Evolutionary conservation across 1,284 basidiomycete species (phyloP).

Genomic region (Tylopilus sp.): DNA sequence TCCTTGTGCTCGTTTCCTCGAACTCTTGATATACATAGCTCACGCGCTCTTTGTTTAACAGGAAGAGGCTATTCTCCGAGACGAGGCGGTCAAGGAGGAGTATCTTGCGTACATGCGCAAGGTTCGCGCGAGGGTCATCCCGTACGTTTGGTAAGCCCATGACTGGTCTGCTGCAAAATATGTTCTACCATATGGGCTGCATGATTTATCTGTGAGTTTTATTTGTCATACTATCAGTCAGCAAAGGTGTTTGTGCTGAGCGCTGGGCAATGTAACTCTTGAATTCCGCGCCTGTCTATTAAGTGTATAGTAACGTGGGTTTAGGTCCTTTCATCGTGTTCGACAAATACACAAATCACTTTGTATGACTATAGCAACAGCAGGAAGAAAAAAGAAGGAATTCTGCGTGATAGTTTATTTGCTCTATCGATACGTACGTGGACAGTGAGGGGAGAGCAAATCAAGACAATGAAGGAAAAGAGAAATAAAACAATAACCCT

Average conservation of each 20-base stretch:
- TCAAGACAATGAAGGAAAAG: not conserved
- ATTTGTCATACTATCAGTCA: too few relatives aligned
- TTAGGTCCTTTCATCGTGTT: constrained; percentile 7
- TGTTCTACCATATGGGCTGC: too few relatives aligned
- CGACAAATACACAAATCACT: not conserved
- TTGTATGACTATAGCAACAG: not conserved
- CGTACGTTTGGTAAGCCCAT: constrained; percentile 1
- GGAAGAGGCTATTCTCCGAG: not conserved
- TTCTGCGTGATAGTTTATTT: constrained; percentile 5
- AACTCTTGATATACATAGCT: not conserved
- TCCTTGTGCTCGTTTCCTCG: not conserved
- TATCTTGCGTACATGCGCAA: constrained; percentile 1
- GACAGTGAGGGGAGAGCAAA: not conserved
- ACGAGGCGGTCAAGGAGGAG: not conserved
- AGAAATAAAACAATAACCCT: too few relatives aligned
- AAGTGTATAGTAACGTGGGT: constrained; percentile 1
- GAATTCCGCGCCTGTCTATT: not conserved
- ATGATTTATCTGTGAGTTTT: not conserved
- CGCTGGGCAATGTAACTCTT: too few relatives aligned
- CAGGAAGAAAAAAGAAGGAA: too few relatives aligned
- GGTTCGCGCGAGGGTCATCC: constrained; percentile 1
- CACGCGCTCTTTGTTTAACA: not conserved
- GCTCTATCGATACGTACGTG: constrained; percentile 10
- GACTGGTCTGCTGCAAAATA: too few relatives aligned
- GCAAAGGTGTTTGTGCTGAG: too few relatives aligned